Evolutionary conservation across 208 protist genomes (phyloP), one percentile per base, ranked within the genome.

Genomic region (Lotmaria passim): DNA sequence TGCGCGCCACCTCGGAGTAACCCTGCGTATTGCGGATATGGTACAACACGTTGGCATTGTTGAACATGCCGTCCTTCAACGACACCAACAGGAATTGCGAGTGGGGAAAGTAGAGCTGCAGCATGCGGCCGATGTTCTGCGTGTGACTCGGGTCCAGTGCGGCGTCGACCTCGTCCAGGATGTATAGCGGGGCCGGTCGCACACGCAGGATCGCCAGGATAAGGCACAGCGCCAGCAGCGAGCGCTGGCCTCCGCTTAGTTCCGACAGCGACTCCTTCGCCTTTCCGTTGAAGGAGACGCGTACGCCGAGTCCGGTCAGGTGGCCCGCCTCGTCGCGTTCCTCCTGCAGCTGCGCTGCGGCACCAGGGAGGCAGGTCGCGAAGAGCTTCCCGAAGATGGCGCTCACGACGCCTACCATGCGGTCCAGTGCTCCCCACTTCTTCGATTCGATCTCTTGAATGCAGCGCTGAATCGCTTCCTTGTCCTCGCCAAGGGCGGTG

Each of bases 1-100:
- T 78, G 15, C 92, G 87, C 15, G 75, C 50, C 31, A 96, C 79
- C 59, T 96, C 89, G 47, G 89, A 95, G 80, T 94, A 96, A 5
- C 92, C 92, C 59, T 96, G 89, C 12, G 92, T 95, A 64, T 96
- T 94, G 47, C 98, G 97, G 11, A 99, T 98, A 63, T 98, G 90
- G 81, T 99, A 99, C 5, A 99, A 69, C 33, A 99, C 98, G 78
- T 99, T 99, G 57, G 99, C 99, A 77, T 99, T 99, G 73, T 98
- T 97, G 74, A 99, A 99, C 98, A 99, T 99, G 57, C 97, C 97
- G 46, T 98, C 96, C 82, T 99, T 99, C 26, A 99, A 93, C 17
- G 97, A 99, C 2, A 99, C 99, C 19, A 99, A 89, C 46, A 99
- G 87, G 72, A 99, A 99, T 85, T 99, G 99, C 1, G 98, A 98